These are phyloP conservation scores for Xylaria sp. DNA, from an alignment of 2,329 filamentous ascomycete species.

Conservation along the genomic window DNA sequence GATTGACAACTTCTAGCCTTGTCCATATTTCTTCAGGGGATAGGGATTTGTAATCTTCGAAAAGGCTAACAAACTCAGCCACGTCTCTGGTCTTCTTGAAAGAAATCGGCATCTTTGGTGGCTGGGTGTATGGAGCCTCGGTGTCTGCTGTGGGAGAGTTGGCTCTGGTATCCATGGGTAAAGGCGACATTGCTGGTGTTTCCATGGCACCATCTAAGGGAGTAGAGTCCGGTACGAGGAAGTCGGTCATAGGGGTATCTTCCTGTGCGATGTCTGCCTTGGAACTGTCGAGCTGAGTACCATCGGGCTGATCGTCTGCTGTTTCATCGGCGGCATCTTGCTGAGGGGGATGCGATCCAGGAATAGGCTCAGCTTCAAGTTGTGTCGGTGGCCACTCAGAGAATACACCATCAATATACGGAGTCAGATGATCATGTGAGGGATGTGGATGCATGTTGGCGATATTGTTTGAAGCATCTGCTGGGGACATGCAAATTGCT, in stretches of 20 bases:
- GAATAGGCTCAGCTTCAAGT: slow-evolving; percentile 26
- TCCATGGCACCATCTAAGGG: slow-evolving; percentile 37
- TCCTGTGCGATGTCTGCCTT: slow-evolving; percentile 29
- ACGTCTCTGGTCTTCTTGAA: slow-evolving; percentile 59
- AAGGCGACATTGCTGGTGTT: slow-evolving; percentile 41
- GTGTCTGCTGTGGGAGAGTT: slow-evolving; percentile 45
- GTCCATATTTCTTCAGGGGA: slow-evolving; percentile 52
- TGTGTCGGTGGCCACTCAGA: slow-evolving; percentile 36
- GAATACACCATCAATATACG: slow-evolving; percentile 36
- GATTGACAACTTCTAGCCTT: slow-evolving; percentile 51
- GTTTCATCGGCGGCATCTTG: slow-evolving; percentile 22
- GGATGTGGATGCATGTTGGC: slow-evolving; percentile 12
- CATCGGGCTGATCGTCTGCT: slow-evolving; percentile 21
- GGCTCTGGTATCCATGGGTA: slow-evolving; percentile 42
- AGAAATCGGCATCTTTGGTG: slow-evolving; percentile 45
- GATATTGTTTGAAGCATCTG: neutral
- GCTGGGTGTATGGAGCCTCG: slow-evolving; percentile 18
- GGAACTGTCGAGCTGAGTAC: slow-evolving; percentile 3
- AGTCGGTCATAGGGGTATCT: slow-evolving; percentile 37
- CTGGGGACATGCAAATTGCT: neutral
- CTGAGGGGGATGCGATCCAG: slow-evolving; percentile 17
- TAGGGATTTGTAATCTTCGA: slow-evolving; percentile 59
- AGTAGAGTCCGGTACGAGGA: slow-evolving; percentile 30
- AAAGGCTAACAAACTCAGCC: slow-evolving; percentile 53
- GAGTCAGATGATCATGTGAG: slow-evolving; percentile 38